Conservation (phyloP, 148 eudicot species). For the Rhododendron henanense region DNA sequence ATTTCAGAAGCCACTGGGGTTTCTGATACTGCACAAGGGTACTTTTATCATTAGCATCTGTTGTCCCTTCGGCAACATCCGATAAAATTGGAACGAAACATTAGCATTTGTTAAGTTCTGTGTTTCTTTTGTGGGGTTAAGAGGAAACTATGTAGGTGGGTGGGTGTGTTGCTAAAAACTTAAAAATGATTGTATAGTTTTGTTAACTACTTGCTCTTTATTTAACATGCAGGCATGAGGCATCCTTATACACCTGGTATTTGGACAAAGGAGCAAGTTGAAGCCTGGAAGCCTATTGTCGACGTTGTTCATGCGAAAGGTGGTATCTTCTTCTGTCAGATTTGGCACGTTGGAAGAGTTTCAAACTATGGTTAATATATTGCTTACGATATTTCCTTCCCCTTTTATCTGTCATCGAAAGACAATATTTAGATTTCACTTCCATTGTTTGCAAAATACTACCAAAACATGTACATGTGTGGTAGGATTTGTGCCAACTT, state of each 20-base stretch:
- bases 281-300: slow-evolving; percentile 50
- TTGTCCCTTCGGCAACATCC: no score
- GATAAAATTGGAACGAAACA: no score
- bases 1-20: slow-evolving; percentile 38
- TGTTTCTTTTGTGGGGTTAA: no score
- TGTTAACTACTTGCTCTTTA: background rate
- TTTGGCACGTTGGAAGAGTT: background rate
- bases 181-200: background rate
- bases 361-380: slow-evolving; percentile 24
- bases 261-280: slow-evolving; percentile 23
- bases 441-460: background rate
- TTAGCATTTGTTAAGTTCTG: background rate
- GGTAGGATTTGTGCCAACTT: background rate
- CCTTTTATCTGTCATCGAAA: background rate
- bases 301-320: slow-evolving; percentile 46
- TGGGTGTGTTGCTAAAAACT: background rate
- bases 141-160: no score
- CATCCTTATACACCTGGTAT: slow-evolving; percentile 32
- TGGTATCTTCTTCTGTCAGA: slow-evolving; percentile 6
- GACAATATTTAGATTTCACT: background rate
- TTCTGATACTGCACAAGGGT: slow-evolving; percentile 34
- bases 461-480: background rate
- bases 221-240: slow-evolving; percentile 25
- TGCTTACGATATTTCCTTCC: background rate
- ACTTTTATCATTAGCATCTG: no score